phyloP scores from a whole-genome alignment of 2,329 filamentous ascomycete species.

The Graphium sp. region DNA sequence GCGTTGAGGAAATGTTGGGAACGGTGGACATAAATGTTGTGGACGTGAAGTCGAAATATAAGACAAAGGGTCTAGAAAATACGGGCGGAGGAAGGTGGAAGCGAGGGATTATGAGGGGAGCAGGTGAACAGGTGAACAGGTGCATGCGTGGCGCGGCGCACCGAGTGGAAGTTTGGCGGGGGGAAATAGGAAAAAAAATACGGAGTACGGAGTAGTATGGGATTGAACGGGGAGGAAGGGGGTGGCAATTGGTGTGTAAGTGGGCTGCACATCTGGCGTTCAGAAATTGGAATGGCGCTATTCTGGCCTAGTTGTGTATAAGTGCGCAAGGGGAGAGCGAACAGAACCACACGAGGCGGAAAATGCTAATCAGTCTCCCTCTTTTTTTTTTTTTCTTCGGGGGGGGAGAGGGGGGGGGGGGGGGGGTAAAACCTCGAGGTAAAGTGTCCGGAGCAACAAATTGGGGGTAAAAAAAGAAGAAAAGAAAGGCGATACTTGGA shows the following conservation, averaged over 20 bases:
- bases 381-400: no score
- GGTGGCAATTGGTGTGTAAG: no score
- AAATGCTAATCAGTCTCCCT: constrained; percentile 1
- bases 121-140: no score
- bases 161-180: no score
- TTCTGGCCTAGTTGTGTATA: constrained; percentile 1
- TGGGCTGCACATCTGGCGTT: no score
- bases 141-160: no score
- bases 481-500: background rate
- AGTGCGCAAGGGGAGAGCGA: constrained; percentile 2
- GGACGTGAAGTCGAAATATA: constrained; percentile 3
- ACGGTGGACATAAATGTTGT: constrained; percentile 3
- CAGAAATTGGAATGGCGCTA: no score
- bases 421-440: background rate
- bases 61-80: constrained; percentile 5
- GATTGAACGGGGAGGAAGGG: no score
- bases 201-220: no score
- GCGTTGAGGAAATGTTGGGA: constrained; percentile 3
- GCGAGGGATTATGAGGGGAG: no score
- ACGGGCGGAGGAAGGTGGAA: background rate
- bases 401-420: no score
- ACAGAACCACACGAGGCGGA: background rate
- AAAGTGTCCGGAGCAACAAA: constrained; percentile 1
- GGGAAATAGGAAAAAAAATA: no score
- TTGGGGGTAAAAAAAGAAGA: background rate